phyloP scores from a whole-genome alignment of 257 asterid genomes.

The Primulina huaijiensis region DNA sequence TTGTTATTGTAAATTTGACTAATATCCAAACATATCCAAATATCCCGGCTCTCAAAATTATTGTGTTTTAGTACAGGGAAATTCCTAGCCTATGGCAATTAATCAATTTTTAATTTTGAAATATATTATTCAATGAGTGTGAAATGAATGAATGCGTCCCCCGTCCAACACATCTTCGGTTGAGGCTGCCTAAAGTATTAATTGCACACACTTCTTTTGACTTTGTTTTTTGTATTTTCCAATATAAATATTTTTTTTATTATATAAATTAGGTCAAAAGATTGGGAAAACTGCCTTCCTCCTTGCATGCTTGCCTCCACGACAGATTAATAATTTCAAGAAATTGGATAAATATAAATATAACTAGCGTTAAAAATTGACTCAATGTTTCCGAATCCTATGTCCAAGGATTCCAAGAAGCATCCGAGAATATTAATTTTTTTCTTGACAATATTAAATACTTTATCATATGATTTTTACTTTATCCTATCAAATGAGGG shows the following conservation, averaged over 20 bases:
- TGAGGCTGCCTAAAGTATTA: neutral
- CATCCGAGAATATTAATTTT: neutral
- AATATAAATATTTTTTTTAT: too few species aligned
- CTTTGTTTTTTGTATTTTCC: neutral
- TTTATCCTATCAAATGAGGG: too few species aligned
- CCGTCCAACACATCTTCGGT: neutral
- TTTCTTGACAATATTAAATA: constrained; percentile 13
- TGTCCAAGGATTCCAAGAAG: constrained; percentile 24
- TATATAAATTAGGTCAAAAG: neutral
- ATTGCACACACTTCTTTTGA: neutral
- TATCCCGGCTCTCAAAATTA: too few species aligned
- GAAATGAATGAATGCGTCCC: too few species aligned
- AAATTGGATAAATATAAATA: neutral
- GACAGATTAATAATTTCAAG: neutral
- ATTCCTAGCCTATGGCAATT: too few species aligned
- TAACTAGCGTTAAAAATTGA: constrained; percentile 21
- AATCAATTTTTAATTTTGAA: too few species aligned
- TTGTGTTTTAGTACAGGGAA: too few species aligned
- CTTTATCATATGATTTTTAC: too few species aligned
- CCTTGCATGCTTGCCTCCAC: neutral
- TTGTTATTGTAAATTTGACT: too few species aligned
- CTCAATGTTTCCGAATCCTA: constrained; percentile 27
- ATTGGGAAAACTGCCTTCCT: neutral
- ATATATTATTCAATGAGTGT: too few species aligned
- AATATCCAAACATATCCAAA: too few species aligned